These are phyloP conservation scores for Leucocoprinus birnbaumii DNA, from an alignment of 768 basidiomycete genomes.

Conservation along the genomic window DNA sequence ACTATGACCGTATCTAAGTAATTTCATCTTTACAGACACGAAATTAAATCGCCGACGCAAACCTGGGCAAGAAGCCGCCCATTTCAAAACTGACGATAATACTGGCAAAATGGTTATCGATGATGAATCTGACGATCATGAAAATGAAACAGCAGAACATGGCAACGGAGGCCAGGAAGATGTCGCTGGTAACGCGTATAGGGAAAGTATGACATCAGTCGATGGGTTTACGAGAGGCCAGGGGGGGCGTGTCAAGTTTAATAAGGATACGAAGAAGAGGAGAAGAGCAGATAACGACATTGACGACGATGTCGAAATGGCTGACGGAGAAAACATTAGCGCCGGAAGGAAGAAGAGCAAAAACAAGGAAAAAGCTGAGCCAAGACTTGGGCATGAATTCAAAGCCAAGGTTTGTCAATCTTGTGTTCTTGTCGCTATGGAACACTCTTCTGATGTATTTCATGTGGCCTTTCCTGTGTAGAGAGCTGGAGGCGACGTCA, in stretches of 20 bases:
- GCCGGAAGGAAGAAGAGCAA: slow-evolving; percentile 49
- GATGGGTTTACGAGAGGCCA: slow-evolving; percentile 89
- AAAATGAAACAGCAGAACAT: slow-evolving; percentile 31
- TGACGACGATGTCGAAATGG: slow-evolving; percentile 59
- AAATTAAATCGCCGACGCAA: slow-evolving; percentile 56
- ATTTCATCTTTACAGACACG: slow-evolving; percentile 30
- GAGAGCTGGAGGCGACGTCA: slow-evolving; percentile 95
- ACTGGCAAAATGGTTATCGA: slow-evolving; percentile 79
- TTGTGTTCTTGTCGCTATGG: background rate
- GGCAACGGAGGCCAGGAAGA: slow-evolving; percentile 37
- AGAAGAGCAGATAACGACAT: slow-evolving; percentile 53
- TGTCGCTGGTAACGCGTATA: slow-evolving; percentile 77
- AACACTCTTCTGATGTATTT: background rate
- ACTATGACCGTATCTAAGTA: background rate
- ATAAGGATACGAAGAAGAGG: slow-evolving; percentile 96
- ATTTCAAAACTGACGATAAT: slow-evolving; percentile 85
- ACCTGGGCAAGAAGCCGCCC: slow-evolving; percentile 82
- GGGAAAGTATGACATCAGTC: slow-evolving; percentile 75
- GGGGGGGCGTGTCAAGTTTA: slow-evolving; percentile 87
- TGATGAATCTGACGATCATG: slow-evolving; percentile 48
- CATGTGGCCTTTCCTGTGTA: slow-evolving; percentile 28
- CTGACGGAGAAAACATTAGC: slow-evolving; percentile 52
- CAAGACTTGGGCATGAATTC: slow-evolving; percentile 80
- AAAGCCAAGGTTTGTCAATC: slow-evolving; percentile 79
- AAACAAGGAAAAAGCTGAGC: slow-evolving; percentile 37